Evolutionary conservation across 2,329 filamentous ascomycete species (phyloP), one percentile per base, ranked within the genome.

Genomic region (Emergomyces orientalis): DNA sequence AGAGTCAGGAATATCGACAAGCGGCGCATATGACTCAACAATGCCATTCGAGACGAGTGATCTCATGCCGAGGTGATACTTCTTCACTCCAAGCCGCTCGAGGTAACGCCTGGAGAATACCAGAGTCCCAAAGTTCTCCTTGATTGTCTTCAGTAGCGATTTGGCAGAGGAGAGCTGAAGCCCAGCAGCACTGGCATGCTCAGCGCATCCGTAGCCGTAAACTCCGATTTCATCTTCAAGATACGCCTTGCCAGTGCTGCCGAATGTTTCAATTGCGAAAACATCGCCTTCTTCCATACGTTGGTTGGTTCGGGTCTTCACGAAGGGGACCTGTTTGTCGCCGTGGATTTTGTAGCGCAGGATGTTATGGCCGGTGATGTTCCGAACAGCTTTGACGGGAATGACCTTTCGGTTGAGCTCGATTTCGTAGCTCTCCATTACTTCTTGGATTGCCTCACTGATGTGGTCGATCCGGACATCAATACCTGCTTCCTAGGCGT

Each of bases 61-160:
- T 63, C 85, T 85, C 72, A 87, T 76, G 68, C 83, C 85, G 0
- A 83, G 78, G 59, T 85, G 71, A 66, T 88, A 88, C 39, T 80
- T 79, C 54, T 86, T 79, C 22, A 82, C 71, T 0, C 85, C 85
- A n/a, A 87, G 74, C n/a, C 84, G 80, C 52, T 87, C 85, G 34
- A 88, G 78, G 65, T 87, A 86, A 7, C 85, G 81, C 22, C 84
- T 79, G 62, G 79, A 85, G 69, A 87, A 87, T 1, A 84, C 82
- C 34, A 88, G 68, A 0, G 81, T 84, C 25, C 84, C 83, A 63
- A 88, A 88, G 64, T 86, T 85, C 67, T 84, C 80, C 59, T 82
- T 79, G 68, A 88, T 86, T 0, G 77, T 82, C 68, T 82, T 83
- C 64, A 84, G 77, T 49, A 88, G 70, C 6, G 79, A 78, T 63